phyloP scores from a whole-genome alignment of 148 eudicot genomes.

The Vaccinium vitisidaea region DNA sequence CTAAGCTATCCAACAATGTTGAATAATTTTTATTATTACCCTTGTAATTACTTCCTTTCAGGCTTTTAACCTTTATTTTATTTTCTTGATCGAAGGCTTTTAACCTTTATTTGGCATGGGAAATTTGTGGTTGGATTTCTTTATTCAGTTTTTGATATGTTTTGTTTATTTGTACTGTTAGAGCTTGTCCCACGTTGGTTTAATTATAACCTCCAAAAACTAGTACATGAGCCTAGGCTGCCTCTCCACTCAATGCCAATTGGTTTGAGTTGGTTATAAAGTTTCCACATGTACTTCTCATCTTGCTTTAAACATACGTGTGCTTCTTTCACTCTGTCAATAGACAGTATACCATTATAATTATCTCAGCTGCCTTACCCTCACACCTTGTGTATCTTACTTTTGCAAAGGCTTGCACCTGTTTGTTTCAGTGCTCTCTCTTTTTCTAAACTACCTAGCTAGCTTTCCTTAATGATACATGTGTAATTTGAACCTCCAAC shows the following conservation, averaged over 20 bases:
- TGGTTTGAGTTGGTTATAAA: no score
- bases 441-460: background rate
- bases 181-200: no score
- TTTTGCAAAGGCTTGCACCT: background rate
- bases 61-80: background rate
- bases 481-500: background rate
- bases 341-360: background rate
- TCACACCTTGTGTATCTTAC: background rate
- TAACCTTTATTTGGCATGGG: background rate
- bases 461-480: background rate
- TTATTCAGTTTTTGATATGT: background rate
- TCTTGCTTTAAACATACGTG: background rate
- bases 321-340: background rate
- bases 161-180: background rate
- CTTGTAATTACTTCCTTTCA: no score
- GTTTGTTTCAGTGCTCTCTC: background rate
- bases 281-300: background rate
- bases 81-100: no score
- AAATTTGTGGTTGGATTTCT: background rate
- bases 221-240: no score
- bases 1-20: no score
- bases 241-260: no score
- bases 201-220: no score
- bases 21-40: no score
- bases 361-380: background rate